A percentile compares a stretch with the other conserved stretches of the same genome.
These are phyloP conservation scores for Sordariomycetes sp. DNA, from an alignment of 2,329 filamentous ascomycete genomes.

Conservation along the genomic window DNA sequence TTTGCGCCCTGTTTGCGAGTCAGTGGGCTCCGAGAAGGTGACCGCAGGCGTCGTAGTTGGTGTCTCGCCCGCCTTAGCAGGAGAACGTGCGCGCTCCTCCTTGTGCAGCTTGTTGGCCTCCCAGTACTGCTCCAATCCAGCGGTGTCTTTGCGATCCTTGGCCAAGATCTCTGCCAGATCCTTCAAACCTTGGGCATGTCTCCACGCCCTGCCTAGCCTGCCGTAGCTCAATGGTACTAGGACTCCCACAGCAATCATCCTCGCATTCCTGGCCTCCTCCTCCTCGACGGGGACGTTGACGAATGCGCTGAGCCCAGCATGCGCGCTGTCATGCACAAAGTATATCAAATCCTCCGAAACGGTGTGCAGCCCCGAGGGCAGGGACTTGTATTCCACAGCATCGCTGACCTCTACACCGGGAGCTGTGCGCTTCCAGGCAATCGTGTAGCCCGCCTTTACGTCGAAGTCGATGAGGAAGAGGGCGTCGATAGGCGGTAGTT, in stretches of 20 bases:
- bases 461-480: constrained; percentile 89
- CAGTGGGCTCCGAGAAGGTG: constrained; percentile 24
- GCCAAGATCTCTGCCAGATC: constrained; percentile 66
- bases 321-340: constrained; percentile 72
- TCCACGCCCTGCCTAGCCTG: constrained; percentile 79
- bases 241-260: constrained; percentile 86
- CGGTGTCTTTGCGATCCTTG: constrained; percentile 51
- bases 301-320: constrained; percentile 88
- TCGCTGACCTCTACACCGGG: constrained; percentile 69
- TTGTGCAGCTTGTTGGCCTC: constrained; percentile 35
- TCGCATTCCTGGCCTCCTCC: constrained; percentile 70
- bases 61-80: constrained; percentile 27
- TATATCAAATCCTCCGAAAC: constrained; percentile 86
- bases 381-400: constrained; percentile 89
- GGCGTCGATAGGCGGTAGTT: constrained; percentile 48
- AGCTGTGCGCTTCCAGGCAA: constrained; percentile 74
- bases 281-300: constrained; percentile 74
- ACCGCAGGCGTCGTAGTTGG: constrained; percentile 39
- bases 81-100: constrained; percentile 17
- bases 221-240: constrained; percentile 81
- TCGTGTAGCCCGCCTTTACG: constrained; percentile 83
- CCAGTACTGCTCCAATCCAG: constrained; percentile 75
- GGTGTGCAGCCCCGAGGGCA: constrained; percentile 87
- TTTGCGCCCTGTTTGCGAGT: constrained; percentile 19
- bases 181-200: constrained; percentile 70